Evolutionary conservation across 129 eudicot species (phyloP), one percentile per base, ranked within the genome.

Genomic region (Cynara cardunculus): DNA sequence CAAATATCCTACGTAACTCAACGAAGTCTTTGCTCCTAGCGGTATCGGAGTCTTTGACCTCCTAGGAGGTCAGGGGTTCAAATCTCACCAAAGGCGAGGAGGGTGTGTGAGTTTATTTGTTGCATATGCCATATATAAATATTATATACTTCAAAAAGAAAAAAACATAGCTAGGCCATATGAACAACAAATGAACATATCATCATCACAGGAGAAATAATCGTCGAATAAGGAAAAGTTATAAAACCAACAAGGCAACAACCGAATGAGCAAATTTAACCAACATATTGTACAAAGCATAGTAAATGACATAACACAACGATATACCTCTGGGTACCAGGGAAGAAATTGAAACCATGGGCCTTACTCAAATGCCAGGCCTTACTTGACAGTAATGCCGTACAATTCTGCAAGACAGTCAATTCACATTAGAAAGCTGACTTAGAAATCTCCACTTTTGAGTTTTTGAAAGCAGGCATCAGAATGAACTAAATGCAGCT

Each of bases 341-440:
- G 97, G 69, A 95, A 95, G 92, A 95, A 95, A 82, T 95, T 95
- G 76, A 90, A 95, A 71, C 97, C 97, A 86, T 92, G 96, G 62
- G 97, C 97, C 78, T 89, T 92, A 77, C 88, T 87, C 89, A 95
- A 87, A 85, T 85, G 93, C 97, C 99, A 95, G 37, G 92, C 90
- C 84, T 90, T 90, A 24, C 89, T 84, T 35, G 99, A 86, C 34
- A 95, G 85, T 87, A 95, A 81, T n/a, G 84, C 73, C 74, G 41
- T 85, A 87, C 97, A 95, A 88, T 95, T 94, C 99, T 95, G 89
- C 30, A 77, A 59, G 22, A 64, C 39, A 83, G 81, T 75, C 62
- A 37, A 65, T 71, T 44, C 74, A 75, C 72, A 84, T 83, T 71
- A 87, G 80, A 78, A 80, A 61, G 71, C 34, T 26, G 49, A 70